phyloP scores from a whole-genome alignment of 495 filamentous ascomycete genomes.

The Pseudevernia furfuracea region DNA sequence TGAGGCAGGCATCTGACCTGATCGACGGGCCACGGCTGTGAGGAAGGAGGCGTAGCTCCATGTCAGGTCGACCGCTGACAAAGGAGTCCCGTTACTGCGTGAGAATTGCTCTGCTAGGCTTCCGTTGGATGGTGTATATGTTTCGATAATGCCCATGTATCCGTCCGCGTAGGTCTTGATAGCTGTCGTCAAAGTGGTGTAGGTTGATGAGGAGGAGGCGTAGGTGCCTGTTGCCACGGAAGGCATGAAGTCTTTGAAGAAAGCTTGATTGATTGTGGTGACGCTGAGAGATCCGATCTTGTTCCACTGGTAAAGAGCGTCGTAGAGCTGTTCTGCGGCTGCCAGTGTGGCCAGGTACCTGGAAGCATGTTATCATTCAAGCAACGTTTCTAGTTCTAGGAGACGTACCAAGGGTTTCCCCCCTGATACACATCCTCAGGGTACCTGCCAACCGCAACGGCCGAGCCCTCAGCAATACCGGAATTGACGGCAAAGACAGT shows the following conservation, averaged over 20 bases:
- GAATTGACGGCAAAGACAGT: conserved; percentile 38
- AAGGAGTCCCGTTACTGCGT: conserved; percentile 42
- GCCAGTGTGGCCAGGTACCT: conserved; percentile 38
- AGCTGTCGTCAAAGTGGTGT: conserved; percentile 36
- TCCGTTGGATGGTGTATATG: conserved; percentile 47
- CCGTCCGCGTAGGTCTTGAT: conserved; percentile 45
- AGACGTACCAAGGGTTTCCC: conserved; percentile 48
- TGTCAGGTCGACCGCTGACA: conserved; percentile 54
- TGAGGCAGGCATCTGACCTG: conserved; percentile 42
- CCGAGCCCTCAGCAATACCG: conserved; percentile 37
- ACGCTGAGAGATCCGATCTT: conserved; percentile 39
- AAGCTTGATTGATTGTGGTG: conserved; percentile 34
- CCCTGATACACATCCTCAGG: conserved; percentile 60
- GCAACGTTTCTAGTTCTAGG: background rate
- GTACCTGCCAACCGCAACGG: conserved; percentile 61
- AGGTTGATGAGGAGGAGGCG: conserved; percentile 32
- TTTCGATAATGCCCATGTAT: conserved; percentile 39
- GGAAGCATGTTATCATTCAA: background rate
- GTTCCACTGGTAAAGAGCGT: conserved; percentile 45
- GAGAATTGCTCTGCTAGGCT: conserved; percentile 55
- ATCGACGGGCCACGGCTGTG: conserved; percentile 42
- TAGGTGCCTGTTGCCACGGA: conserved; percentile 36
- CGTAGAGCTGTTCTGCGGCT: conserved; percentile 37
- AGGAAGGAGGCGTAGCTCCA: conserved; percentile 65
- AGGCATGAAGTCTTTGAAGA: conserved; percentile 38